Base-by-base conservation (phyloP, 2,329 filamentous ascomycete genomes). In the Arthrobotrys conoides region DNA sequence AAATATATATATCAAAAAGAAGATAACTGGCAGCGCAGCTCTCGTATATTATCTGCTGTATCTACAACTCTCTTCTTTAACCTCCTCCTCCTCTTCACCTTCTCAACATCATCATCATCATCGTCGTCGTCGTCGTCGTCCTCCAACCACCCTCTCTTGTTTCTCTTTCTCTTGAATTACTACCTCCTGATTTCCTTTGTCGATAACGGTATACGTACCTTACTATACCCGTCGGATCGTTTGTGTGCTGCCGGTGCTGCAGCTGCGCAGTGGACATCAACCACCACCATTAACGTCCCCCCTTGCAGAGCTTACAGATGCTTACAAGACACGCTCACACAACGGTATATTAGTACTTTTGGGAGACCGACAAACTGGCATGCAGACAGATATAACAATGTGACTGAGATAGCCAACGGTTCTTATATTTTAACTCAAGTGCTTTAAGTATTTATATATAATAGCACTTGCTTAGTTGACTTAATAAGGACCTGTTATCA, bases 281-380 rank as follows among this genome's bases (percentile, higher is more conserved):
- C 53, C 30, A 14, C 20, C 53, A 36, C 38, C 38, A 30, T 30
- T 30, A 30, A 30, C 3, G 3, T 30, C 38, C 24, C 51, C 66
- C 66, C 66, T 70, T 70, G 66, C 53, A 70, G 66, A 70, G 66
- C 49, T 57, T 41, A 55, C 65, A 30, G 49, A 55, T 68, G 48
- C 64, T 68, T 53, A 51, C 64, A 61, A 18, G 57, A 61, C 57
- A 61, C 57, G 57, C 36, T 61, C 57, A 36, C 36, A 61, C 36
- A n/a, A 44, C 57, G 57, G 36, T 20, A 44, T 61, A 61, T 61
- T 61, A 27, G 44, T 41, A 61, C 57, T 61, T 61, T 18, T 3
- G 9, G 44, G 44, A 16, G 22, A 55, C 24, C 33, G 49, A 27
- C 24, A 27, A 8, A 53, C 33, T 36, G 33, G 8, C 33, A 36